Evolutionary conservation across 1,284 basidiomycete species (phyloP), one percentile per base, ranked within the genome.

Genomic region (Pyrrhoderma lamaoense): DNA sequence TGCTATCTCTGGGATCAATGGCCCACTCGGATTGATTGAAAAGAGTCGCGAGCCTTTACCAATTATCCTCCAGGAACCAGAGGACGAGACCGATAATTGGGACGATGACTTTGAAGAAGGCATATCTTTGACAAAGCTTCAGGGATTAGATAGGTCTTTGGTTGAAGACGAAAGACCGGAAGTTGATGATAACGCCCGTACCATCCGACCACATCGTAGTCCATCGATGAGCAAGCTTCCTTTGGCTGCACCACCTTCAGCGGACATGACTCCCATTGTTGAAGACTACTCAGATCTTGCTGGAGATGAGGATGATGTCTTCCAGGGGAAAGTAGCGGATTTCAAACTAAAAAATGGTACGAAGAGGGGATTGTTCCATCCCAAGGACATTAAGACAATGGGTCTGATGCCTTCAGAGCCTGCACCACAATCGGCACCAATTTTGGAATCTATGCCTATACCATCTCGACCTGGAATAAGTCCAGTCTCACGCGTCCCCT

Each of bases 71-170:
- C 81, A 80, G 55, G 73, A 77, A 36, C 85, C 83, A 4, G 88
- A 89, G 65, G 88, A 87, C 57, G 85, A 91, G 61, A 91, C 82
- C 8, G 91, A 95, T 64, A 94, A 93, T 57, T 98, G 95, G 93
- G 95, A 99, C 63, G 89, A 93, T 59, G 95, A 99, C 64, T 99
- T 98, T 62, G 93, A 93, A 61, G 91, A 91, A 56, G 93, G 87
- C 2, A 93, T 94, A 23, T 90, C 91, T 1, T 79, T 89, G 50
- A 82, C 84, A 8, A 93, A 93, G 65, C 64, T 92, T 40, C 89
- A 89, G 70, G 85, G 87, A 8, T 64, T 88, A 52, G 85, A 85
- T 57, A 83, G 80, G 62, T 67, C 74, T 1, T 59, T 71, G 8
- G 57, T 64, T 5, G 81, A 86, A 48, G 83, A 85, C 27, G 82